Conservation (phyloP, 148 eudicot genomes). For the Rheum nobile region DNA sequence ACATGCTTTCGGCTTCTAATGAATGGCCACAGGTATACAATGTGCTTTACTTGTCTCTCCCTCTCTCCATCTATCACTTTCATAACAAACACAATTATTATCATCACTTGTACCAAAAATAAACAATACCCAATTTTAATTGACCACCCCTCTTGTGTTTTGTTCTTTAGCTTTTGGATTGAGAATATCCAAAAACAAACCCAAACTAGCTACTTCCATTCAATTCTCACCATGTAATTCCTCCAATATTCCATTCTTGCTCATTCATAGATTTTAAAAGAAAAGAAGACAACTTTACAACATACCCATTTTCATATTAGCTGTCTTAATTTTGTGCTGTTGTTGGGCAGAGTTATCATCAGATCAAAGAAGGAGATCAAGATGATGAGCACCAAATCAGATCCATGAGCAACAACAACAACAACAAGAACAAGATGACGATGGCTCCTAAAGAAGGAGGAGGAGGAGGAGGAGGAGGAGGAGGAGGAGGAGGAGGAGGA, state of each 20-base stretch:
- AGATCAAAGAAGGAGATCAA: neutral
- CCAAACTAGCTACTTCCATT: neutral
- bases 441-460: neutral
- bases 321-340: neutral
- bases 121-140: neutral
- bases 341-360: neutral
- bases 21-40: slow-evolving; percentile 4
- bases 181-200: slow-evolving; percentile 6
- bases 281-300: no score
- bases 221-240: neutral
- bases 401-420: neutral
- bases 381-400: neutral
- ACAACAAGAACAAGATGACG: slow-evolving; percentile 1
- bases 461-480: no score
- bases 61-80: slow-evolving; percentile 8
- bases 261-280: no score
- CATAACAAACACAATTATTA: neutral
- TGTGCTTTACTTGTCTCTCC: neutral
- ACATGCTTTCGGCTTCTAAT: slow-evolving; percentile 9
- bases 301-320: no score
- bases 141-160: neutral
- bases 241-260: no score
- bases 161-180: slow-evolving; percentile 12
- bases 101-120: neutral
- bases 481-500: neutral